phyloP scores from a whole-genome alignment of 2,329 filamentous ascomycete species.

The Diaporthe ampelina region DNA sequence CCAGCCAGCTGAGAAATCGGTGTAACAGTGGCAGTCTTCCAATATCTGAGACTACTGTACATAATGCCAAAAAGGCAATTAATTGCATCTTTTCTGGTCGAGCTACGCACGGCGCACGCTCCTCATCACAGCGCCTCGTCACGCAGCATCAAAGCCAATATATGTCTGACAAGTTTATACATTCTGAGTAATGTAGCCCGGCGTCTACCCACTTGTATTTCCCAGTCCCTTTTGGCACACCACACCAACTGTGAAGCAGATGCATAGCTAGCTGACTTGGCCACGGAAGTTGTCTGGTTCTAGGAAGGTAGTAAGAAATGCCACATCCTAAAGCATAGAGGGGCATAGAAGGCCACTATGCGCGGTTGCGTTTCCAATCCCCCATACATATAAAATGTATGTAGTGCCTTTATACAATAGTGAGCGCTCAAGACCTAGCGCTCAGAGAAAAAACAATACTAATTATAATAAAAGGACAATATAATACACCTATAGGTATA shows the following conservation, averaged over 20 bases:
- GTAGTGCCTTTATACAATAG: no score
- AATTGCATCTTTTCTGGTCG: neutral
- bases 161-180: slow-evolving; percentile 3
- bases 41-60: neutral
- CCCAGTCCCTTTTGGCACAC: neutral
- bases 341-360: neutral
- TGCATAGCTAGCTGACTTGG: slow-evolving; percentile 30
- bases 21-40: neutral
- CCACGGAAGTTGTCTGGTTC: slow-evolving; percentile 4
- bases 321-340: neutral
- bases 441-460: no score
- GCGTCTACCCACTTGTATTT: neutral
- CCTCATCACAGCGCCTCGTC: neutral
- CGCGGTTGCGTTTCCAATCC: no score
- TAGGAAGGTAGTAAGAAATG: slow-evolving; percentile 18
- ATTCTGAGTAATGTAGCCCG: neutral
- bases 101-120: neutral
- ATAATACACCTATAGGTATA: no score
- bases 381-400: no score
- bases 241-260: neutral
- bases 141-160: neutral
- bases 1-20: neutral
- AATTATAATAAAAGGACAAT: no score
- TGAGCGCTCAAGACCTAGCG: no score
- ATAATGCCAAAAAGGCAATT: neutral